Conservation (phyloP, 73 alveolate species). For the Paramecium sonneborni region DNA sequence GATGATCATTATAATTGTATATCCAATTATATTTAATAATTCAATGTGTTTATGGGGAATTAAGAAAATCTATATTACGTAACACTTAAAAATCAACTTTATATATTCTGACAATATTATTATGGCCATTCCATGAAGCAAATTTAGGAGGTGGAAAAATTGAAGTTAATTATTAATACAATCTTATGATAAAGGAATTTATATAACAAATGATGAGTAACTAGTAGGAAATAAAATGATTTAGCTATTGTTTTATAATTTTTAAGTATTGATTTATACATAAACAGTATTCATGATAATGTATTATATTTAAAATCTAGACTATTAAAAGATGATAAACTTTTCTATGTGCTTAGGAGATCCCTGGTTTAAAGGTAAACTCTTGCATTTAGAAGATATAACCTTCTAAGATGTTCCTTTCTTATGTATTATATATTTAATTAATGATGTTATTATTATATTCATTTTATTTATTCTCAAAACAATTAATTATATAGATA, state of each 20-base stretch:
- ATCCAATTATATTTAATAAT: no score
- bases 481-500: neutral
- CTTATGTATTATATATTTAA: no score
- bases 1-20: no score
- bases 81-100: neutral
- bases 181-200: neutral
- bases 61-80: neutral
- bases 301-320: neutral
- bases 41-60: no score
- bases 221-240: constrained; percentile 33
- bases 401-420: constrained; percentile 6
- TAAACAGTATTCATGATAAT: constrained; percentile 17
- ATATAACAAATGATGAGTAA: neutral
- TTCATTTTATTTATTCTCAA: no score
- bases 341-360: constrained; percentile 41
- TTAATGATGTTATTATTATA: no score
- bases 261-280: neutral
- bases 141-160: constrained; percentile 7
- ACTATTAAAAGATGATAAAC: constrained; percentile 2
- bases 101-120: neutral
- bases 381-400: neutral
- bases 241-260: neutral
- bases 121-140: constrained; percentile 15
- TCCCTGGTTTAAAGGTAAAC: constrained; percentile 46
- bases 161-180: neutral